Evolutionary conservation across 176 grass and related monocot genomes (phyloP), one percentile per base, ranked within the genome.

Genomic region (Miscanthus lutarioriparius): DNA sequence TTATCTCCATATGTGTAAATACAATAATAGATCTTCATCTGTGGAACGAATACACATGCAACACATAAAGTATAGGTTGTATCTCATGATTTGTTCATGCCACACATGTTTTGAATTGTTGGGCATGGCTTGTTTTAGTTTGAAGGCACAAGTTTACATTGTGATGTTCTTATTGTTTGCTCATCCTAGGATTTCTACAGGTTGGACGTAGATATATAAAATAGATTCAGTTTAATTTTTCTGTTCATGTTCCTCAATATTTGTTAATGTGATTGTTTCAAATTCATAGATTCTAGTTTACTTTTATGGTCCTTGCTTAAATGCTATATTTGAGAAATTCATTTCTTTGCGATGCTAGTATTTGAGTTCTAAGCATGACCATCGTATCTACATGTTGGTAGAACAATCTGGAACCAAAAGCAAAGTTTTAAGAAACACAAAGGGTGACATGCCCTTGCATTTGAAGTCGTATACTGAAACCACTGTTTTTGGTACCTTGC

Each of bases 221-320:
- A 76, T 33, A 28, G 23, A 8, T 38, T 61, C 15, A 72, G 10
- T 33, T 74, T 72, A 41, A 3, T 45, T 40, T 39, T 82, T 63
- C 17, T 28, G 54, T 82, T 82, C 23, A 28, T 72, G 53, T 16
- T 82, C 51, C 49, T 73, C 35, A 69, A 43, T 43, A 40, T 54
- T 36, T 53, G 20, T 78, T 70, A 20, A 13, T 45, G 36, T 47
- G 77, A 37, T 17, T n/a, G 22, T 45, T 78, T 43, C 16, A 61
- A 59, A 78, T 43, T 35, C 22, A 30, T 62, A 8, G 37, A 72
- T 71, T 63, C 26, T 13, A 63, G 27, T 48, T 37, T 38, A 36
- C 28, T 64, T 22, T 78, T 61, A 16, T 56, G 53, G 13, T 25
- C 17, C 12, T 41, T 77, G 19, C 28, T 19, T 65, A 28, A 28